Evolutionary conservation across 148 eudicot species (phyloP).

Genomic region (Nepenthes gracilis): DNA sequence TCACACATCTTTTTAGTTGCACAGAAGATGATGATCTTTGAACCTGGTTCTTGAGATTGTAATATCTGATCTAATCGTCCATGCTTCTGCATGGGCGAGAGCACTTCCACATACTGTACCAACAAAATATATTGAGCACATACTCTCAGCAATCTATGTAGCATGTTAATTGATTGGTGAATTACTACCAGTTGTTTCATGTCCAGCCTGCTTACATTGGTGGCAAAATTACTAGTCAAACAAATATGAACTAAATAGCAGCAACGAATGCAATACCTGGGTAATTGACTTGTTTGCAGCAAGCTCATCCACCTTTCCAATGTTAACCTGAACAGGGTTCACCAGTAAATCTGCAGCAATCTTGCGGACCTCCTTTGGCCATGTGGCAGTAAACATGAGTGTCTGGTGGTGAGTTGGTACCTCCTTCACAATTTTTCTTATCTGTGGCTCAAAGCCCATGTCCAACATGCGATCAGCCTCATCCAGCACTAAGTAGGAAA

Average conservation of each 20-base stretch:
- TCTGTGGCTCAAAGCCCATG: slow-evolving; percentile 99
- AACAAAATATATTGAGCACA: not conserved
- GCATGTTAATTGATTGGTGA: no score
- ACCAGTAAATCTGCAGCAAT: slow-evolving; percentile 79
- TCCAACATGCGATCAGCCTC: slow-evolving; percentile 99
- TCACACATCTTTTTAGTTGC: slow-evolving; percentile 98
- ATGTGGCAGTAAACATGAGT: slow-evolving; percentile 95
- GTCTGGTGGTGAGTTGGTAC: slow-evolving; percentile 83
- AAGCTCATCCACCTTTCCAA: slow-evolving; percentile 88
- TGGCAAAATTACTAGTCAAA: not conserved
- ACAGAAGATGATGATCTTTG: slow-evolving; percentile 85
- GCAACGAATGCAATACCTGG: slow-evolving; percentile 35
- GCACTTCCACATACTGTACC: slow-evolving; percentile 32
- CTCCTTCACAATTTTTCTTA: slow-evolving; percentile 86
- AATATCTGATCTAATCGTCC: slow-evolving; percentile 72
- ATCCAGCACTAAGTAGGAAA: slow-evolving; percentile 88
- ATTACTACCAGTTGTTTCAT: not conserved
- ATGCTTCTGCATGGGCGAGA: slow-evolving; percentile 64
- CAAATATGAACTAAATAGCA: not conserved
- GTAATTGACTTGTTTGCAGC: slow-evolving; percentile 95
- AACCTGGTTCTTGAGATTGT: slow-evolving; percentile 89
- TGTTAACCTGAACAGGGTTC: slow-evolving; percentile 88
- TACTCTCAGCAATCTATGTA: not conserved
- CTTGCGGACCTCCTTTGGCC: slow-evolving; percentile 97
- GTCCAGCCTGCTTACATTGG: not conserved